phyloP scores from a whole-genome alignment of 1,139 yeast genomes.

The Yamadazyma sp. region DNA sequence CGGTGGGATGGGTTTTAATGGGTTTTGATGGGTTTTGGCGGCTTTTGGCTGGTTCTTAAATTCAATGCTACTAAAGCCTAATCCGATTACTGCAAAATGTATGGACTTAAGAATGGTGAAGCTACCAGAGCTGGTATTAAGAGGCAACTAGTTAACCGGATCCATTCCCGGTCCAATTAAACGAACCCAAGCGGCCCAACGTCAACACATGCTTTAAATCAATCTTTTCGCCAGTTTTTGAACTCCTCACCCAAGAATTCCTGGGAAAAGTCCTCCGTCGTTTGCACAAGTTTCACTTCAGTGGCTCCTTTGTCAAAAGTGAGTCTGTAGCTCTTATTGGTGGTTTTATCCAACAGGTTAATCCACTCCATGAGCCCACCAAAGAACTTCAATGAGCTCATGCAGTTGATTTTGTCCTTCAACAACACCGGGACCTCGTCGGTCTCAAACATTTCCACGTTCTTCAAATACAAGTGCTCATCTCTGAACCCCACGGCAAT shows the following conservation, averaged over 20 bases:
- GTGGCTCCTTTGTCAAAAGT: neutral
- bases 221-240: constrained; percentile 12
- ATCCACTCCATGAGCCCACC: constrained; percentile 85
- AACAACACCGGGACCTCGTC: constrained; percentile 71
- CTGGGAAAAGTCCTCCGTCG: constrained; percentile 10
- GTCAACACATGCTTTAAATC: too few relatives aligned
- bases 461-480: constrained; percentile 56
- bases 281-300: constrained; percentile 6
- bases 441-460: constrained; percentile 74
- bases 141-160: too few relatives aligned
- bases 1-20: too few relatives aligned
- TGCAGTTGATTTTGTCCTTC: constrained; percentile 65
- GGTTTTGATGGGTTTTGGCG: too few relatives aligned
- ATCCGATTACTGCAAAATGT: too few relatives aligned
- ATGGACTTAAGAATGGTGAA: too few relatives aligned
- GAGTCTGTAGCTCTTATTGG: constrained; percentile 11
- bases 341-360: constrained; percentile 46
- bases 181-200: too few relatives aligned
- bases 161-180: too few relatives aligned
- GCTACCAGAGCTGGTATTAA: too few relatives aligned
- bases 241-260: constrained; percentile 17
- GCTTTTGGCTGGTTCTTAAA: too few relatives aligned
- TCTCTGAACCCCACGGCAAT: constrained; percentile 87
- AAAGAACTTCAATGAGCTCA: constrained; percentile 79
- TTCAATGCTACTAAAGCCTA: too few relatives aligned